Percentiles rank a stretch among this genome's conserved stretches.
Conservation (phyloP, 805 yeast genomes). For the Candida nitratophila region DNA sequence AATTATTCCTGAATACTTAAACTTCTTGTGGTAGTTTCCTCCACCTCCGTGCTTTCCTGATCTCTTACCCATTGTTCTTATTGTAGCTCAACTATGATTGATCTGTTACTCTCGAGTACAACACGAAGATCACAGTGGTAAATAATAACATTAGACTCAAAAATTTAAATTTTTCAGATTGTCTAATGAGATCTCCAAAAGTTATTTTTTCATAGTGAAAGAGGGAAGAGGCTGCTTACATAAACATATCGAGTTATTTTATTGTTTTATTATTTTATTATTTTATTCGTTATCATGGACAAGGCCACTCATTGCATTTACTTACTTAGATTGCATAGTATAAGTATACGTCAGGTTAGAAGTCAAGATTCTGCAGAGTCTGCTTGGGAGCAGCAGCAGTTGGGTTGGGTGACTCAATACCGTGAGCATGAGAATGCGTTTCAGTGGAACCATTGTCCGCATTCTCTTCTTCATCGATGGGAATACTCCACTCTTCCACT, state of each 20-base stretch:
- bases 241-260: too few species aligned
- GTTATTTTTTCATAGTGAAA: background rate
- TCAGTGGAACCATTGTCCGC: slow-evolving; percentile 9
- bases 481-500: slow-evolving; percentile 94
- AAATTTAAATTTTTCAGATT: background rate
- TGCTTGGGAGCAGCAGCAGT: background rate
- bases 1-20: slow-evolving; percentile 44
- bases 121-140: too few species aligned
- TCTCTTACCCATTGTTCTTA: slow-evolving; percentile 20
- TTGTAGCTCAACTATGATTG: background rate
- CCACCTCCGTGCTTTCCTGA: slow-evolving; percentile 9
- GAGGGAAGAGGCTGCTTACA: too few species aligned
- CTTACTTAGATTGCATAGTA: too few species aligned
- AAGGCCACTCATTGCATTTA: background rate
- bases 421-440: background rate
- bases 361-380: background rate
- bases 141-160: too few species aligned
- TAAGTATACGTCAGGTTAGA: background rate
- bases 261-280: too few species aligned
- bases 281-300: too few species aligned
- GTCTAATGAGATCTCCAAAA: background rate
- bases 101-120: too few species aligned
- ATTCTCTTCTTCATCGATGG: slow-evolving; percentile 77
- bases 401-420: background rate
- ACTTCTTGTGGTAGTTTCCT: slow-evolving; percentile 24